Conservation (phyloP, 768 basidiomycete species). For the Exsudoporus frostii region DNA sequence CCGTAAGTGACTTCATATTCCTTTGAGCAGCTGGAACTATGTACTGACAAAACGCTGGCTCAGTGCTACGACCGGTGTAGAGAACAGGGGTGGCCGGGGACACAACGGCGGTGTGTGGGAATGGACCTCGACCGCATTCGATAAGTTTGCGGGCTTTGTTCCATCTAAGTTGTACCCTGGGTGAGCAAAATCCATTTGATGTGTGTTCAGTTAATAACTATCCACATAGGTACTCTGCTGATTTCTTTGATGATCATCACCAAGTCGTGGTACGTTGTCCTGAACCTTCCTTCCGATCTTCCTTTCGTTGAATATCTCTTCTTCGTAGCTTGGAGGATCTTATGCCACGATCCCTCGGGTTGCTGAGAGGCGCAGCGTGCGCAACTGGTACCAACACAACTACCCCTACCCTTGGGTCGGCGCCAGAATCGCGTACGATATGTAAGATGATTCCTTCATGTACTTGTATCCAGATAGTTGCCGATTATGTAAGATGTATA, state of each 20-base stretch:
- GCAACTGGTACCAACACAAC: conserved; percentile 91
- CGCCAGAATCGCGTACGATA: conserved; percentile 62
- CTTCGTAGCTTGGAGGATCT: conserved; percentile 78
- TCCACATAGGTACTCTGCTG: conserved; percentile 61
- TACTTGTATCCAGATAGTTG: conserved; percentile 1
- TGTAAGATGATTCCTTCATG: conserved; percentile 9
- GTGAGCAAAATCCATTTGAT: conserved; percentile 33
- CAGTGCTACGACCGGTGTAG: conserved; percentile 68
- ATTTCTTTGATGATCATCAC: conserved; percentile 90
- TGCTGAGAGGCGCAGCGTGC: conserved; percentile 67
- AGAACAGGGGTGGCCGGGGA: conserved; percentile 51
- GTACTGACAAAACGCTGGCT: not conserved
- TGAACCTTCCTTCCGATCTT: not conserved
- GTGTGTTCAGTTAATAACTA: not conserved
- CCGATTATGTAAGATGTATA: conserved; percentile 16
- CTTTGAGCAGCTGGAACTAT: not conserved
- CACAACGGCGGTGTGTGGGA: conserved; percentile 98
- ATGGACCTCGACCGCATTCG: conserved; percentile 87
- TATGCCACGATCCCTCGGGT: conserved; percentile 84
- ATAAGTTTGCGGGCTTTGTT: conserved; percentile 69
- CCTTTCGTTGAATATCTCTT: not conserved
- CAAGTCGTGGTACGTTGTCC: conserved; percentile 72
- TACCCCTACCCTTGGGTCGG: conserved; percentile 91
- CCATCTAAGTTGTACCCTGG: conserved; percentile 85
- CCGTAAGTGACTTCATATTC: conserved; percentile 54